Evolutionary conservation across 202 grass and related monocot genomes (phyloP).

Genomic region (Elaeis oleifera): DNA sequence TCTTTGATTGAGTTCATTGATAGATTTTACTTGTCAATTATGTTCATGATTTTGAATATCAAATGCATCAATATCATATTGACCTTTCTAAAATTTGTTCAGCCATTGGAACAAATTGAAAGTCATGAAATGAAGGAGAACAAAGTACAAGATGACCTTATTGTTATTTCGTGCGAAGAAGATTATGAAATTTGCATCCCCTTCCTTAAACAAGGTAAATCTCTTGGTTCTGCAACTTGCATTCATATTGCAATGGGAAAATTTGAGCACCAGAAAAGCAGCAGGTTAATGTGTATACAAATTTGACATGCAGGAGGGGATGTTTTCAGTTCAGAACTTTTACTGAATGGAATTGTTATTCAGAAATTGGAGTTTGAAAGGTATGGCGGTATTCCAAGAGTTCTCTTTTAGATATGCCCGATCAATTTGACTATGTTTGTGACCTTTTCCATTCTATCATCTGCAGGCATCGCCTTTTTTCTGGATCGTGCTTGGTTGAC

Average conservation of each 20-base stretch:
- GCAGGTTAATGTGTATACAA: not conserved
- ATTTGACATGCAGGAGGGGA: slow-evolving; percentile 36
- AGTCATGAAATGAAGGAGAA: not conserved
- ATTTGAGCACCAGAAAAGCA: not conserved
- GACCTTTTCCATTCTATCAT: too few relatives aligned
- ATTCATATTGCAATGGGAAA: too few relatives aligned
- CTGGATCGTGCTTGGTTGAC: too few relatives aligned
- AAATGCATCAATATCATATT: too few relatives aligned
- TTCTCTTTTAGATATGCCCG: too few relatives aligned
- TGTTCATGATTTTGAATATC: too few relatives aligned
- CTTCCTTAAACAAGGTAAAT: slow-evolving; percentile 10
- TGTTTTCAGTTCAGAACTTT: slow-evolving; percentile 58
- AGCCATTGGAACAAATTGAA: slow-evolving; percentile 5
- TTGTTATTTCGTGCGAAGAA: slow-evolving; percentile 17
- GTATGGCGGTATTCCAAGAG: slow-evolving; percentile 7
- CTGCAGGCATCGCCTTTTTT: too few relatives aligned
- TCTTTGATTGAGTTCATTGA: too few relatives aligned
- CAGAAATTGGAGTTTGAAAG: slow-evolving; percentile 70
- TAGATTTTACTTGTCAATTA: too few relatives aligned
- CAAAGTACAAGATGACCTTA: not conserved
- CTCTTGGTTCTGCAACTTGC: not conserved
- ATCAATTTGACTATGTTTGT: too few relatives aligned
- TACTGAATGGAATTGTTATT: slow-evolving; percentile 60
- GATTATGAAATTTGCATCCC: slow-evolving; percentile 8
- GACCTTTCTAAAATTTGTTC: not conserved